These are phyloP conservation scores for Apiotrichum laibachii DNA, from an alignment of 1,284 basidiomycete species.

Conservation along the genomic window DNA sequence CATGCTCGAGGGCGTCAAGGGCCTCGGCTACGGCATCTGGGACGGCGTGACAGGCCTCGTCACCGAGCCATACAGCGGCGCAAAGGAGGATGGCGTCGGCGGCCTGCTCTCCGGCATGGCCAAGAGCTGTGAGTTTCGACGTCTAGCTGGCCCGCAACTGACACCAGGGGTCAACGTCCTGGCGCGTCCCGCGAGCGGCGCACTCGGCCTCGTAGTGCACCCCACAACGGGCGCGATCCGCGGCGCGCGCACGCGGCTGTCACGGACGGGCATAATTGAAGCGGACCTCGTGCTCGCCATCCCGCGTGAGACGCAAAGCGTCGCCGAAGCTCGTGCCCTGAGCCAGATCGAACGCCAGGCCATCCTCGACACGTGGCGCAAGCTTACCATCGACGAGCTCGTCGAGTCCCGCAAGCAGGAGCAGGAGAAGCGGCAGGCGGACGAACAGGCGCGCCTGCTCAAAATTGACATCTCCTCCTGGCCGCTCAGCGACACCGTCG, in stretches of 20 bases:
- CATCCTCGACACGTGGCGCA: slow-evolving; percentile 8
- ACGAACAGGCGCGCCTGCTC: not conserved
- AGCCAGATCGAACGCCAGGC: not conserved
- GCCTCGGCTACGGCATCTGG: slow-evolving; percentile 53
- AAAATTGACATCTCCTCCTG: not conserved
- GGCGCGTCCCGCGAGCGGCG: slow-evolving; percentile 53
- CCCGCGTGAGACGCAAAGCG: slow-evolving; percentile 5
- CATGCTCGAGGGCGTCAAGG: slow-evolving; percentile 54
- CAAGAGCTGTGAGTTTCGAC: slow-evolving; percentile 30
- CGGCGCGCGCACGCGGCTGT: slow-evolving; percentile 7
- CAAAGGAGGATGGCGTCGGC: slow-evolving; percentile 51
- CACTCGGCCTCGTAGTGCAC: slow-evolving; percentile 18
- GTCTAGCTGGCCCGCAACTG: not conserved
- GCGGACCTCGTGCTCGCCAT: slow-evolving; percentile 4
- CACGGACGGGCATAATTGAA: not conserved
- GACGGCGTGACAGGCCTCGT: slow-evolving; percentile 60
- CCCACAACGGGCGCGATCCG: slow-evolving; percentile 15
- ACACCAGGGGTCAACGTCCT: slow-evolving; percentile 52
- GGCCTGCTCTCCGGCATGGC: slow-evolving; percentile 15
- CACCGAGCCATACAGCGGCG: slow-evolving; percentile 56
- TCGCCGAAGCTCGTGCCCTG: not conserved
- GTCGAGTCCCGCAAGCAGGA: not conserved
- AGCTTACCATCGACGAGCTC: not conserved
- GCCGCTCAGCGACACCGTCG: not conserved
- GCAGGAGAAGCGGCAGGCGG: not conserved